Percentiles rank a stretch among this genome's conserved stretches.
These are phyloP conservation scores for Breviolum minutum DNA, from an alignment of 73 alveolate genomes.

Conservation along the genomic window DNA sequence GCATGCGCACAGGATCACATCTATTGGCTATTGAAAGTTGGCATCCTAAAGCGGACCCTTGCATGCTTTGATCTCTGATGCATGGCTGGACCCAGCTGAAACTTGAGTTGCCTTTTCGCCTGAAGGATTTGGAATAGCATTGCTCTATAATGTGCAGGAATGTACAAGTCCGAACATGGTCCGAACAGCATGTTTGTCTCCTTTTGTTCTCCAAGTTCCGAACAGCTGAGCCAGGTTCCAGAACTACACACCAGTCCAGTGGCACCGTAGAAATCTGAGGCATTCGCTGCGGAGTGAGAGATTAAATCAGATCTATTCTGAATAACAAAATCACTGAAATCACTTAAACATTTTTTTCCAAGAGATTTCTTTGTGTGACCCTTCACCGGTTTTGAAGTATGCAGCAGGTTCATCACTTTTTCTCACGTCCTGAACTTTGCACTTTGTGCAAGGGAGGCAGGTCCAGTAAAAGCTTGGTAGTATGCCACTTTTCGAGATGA, in stretches of 20 bases:
- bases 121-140: too few species aligned
- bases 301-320: not conserved
- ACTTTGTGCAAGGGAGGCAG: slow-evolving; percentile 77
- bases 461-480: not conserved
- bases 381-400: not conserved
- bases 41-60: slow-evolving; percentile 78
- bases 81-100: too few species aligned
- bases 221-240: slow-evolving; percentile 50
- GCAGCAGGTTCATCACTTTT: slow-evolving; percentile 87
- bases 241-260: slow-evolving; percentile 87
- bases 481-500: not conserved
- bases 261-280: slow-evolving; percentile 94
- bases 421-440: slow-evolving; percentile 91
- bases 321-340: not conserved
- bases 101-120: too few species aligned
- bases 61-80: not conserved
- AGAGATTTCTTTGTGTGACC: not conserved
- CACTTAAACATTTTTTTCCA: not conserved
- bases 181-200: too few species aligned
- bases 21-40: slow-evolving; percentile 94
- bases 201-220: not conserved
- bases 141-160: too few species aligned
- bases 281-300: not conserved
- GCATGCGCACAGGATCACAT: slow-evolving; percentile 62
- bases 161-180: too few species aligned